These are phyloP conservation scores for Priceomyces haplophilus DNA, from an alignment of 805 yeast genomes.

Conservation along the genomic window DNA sequence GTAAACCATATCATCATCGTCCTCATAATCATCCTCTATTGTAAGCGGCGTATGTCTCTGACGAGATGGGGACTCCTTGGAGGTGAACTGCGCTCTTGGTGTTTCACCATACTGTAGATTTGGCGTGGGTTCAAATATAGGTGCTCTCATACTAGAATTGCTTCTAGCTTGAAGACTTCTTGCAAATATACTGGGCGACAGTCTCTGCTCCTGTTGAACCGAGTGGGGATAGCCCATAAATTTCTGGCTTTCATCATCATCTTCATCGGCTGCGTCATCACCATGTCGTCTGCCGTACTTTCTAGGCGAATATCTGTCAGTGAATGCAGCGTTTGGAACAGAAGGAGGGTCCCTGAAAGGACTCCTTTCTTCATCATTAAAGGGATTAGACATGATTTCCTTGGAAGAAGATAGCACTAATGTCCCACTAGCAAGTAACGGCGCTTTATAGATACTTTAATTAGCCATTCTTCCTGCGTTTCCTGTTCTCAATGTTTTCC, in stretches of 20 bases:
- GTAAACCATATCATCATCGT: slow-evolving; percentile 20
- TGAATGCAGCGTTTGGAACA: slow-evolving; percentile 39
- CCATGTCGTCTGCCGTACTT: slow-evolving; percentile 23
- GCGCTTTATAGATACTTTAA: background rate
- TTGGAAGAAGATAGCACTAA: background rate
- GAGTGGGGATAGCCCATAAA: slow-evolving; percentile 31
- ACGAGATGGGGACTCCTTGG: slow-evolving; percentile 70
- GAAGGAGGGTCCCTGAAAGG: slow-evolving; percentile 37
- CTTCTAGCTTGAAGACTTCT: slow-evolving; percentile 30
- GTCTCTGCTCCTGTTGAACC: slow-evolving; percentile 26
- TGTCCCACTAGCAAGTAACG: background rate
- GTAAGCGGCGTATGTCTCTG: slow-evolving; percentile 45
- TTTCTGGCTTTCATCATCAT: slow-evolving; percentile 20
- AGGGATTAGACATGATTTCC: slow-evolving; percentile 28
- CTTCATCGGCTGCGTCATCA: slow-evolving; percentile 11
- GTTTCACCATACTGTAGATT: slow-evolving; percentile 32
- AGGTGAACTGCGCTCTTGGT: slow-evolving; percentile 65
- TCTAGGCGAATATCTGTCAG: slow-evolving; percentile 36
- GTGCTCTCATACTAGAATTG: slow-evolving; percentile 13
- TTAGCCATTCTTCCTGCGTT: background rate
- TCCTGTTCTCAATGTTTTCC: slow-evolving; percentile 1
- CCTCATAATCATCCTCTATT: slow-evolving; percentile 38
- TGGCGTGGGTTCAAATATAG: slow-evolving; percentile 26
- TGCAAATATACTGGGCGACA: slow-evolving; percentile 44
- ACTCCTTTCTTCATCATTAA: slow-evolving; percentile 25